Evolutionary conservation across 2,329 filamentous ascomycete genomes (phyloP).

Genomic region (Hypoxylon sp.): DNA sequence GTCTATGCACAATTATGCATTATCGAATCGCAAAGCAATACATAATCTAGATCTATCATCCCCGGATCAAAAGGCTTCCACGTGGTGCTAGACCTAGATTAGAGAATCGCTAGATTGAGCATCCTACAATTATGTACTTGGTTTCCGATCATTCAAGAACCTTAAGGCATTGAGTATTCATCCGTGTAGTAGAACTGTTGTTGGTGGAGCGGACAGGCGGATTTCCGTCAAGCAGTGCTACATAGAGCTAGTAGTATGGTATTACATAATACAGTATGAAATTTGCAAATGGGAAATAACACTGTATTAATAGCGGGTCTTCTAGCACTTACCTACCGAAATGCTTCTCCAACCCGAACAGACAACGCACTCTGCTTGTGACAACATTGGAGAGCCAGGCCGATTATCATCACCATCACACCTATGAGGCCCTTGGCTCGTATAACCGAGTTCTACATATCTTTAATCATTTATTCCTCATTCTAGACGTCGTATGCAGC

Average conservation of each 20-base stretch:
- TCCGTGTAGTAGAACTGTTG: no score
- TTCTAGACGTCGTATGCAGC: not conserved
- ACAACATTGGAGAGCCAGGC: conserved; percentile 12
- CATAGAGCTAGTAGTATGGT: no score
- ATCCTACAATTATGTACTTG: no score
- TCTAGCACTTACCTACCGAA: conserved; percentile 3
- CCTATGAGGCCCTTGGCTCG: not conserved
- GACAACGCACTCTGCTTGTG: conserved; percentile 10
- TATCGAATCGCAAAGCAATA: conserved; percentile 37
- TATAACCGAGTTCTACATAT: no score
- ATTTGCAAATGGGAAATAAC: conserved; percentile 1
- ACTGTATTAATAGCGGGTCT: not conserved
- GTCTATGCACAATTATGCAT: conserved; percentile 1
- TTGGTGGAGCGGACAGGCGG: no score
- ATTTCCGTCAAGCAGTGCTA: no score
- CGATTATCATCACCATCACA: conserved; percentile 8
- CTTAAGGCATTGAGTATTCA: no score
- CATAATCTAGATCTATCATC: not conserved
- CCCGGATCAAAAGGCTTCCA: no score
- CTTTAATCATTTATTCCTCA: not conserved
- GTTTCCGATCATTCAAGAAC: no score
- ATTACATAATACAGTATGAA: conserved; percentile 14
- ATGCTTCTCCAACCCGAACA: conserved; percentile 15
- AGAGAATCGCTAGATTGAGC: no score
- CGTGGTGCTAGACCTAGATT: not conserved